phyloP scores from a whole-genome alignment of 2,329 filamentous ascomycete genomes.

The Beauveria scarabaeidicola region DNA sequence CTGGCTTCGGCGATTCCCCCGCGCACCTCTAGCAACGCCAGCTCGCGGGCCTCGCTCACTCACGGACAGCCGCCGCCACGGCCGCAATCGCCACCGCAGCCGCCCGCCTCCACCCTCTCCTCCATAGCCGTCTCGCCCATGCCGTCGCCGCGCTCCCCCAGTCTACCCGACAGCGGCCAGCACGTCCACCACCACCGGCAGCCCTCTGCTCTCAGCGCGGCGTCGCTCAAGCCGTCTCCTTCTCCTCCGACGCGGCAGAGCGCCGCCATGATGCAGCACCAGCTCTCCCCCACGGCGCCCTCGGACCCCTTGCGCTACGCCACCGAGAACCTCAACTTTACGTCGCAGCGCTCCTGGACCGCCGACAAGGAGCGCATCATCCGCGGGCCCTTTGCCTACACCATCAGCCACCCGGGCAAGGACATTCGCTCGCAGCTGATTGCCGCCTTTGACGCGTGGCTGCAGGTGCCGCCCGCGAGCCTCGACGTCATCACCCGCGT shows the following conservation, averaged over 20 bases:
- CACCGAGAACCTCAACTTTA: constrained; percentile 46
- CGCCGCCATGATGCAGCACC: constrained; percentile 23
- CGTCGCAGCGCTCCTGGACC: constrained; percentile 51
- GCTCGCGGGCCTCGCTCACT: neutral
- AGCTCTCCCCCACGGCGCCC: constrained; percentile 25
- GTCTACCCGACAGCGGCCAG: neutral
- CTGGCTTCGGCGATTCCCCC: constrained; percentile 60
- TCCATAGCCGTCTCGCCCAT: constrained; percentile 10
- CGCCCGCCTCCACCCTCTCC: neutral
- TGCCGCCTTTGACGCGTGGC: constrained; percentile 70
- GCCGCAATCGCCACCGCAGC: neutral
- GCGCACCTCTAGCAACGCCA: constrained; percentile 53
- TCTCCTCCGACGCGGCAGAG: neutral
- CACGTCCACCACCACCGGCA: constrained; percentile 10
- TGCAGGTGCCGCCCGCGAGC: constrained; percentile 62
- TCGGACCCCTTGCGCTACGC: constrained; percentile 46
- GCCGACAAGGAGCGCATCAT: constrained; percentile 69
- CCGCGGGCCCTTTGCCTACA: constrained; percentile 71
- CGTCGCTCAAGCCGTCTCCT: neutral
- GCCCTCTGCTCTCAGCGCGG: neutral
- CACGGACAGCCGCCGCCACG: neutral
- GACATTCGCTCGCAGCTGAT: constrained; percentile 77
- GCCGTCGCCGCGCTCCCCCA: constrained; percentile 13
- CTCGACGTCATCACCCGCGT: constrained; percentile 70
- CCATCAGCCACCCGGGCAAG: constrained; percentile 71